phyloP scores from a whole-genome alignment of 345 rosid species.

The Aethionema arabicum region DNA sequence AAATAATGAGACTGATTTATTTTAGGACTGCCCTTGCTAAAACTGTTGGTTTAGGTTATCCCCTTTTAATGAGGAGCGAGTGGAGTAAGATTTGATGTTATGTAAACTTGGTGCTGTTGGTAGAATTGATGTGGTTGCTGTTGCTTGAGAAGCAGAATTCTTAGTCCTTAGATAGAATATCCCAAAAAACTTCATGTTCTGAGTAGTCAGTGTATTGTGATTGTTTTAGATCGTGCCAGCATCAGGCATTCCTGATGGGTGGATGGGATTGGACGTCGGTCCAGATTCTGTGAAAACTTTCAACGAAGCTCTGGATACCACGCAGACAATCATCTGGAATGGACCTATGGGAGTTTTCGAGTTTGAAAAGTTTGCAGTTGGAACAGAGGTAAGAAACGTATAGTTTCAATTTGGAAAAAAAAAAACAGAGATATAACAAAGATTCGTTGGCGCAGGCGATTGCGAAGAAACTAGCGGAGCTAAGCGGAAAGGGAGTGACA shows the following conservation, averaged over 20 bases:
- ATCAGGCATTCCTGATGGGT: slow-evolving; percentile 74
- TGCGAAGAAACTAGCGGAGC: slow-evolving; percentile 85
- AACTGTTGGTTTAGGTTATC: neutral
- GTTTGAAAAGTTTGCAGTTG: slow-evolving; percentile 82
- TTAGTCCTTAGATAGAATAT: no score
- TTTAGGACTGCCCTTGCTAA: neutral
- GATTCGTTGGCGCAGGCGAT: slow-evolving; percentile 50
- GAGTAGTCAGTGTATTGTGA: slow-evolving; percentile 12
- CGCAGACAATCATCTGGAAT: slow-evolving; percentile 88
- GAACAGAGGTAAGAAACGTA: slow-evolving; percentile 66
- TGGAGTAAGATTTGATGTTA: neutral
- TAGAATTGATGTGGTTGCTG: no score
- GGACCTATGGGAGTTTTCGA: slow-evolving; percentile 99
- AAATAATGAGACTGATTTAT: neutral
- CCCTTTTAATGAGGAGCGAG: neutral
- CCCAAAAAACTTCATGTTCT: neutral
- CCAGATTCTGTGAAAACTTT: slow-evolving; percentile 78
- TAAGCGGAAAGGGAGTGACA: slow-evolving; percentile 81
- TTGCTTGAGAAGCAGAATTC: no score
- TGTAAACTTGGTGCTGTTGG: neutral
- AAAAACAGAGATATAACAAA: no score
- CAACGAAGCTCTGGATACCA: slow-evolving; percentile 59
- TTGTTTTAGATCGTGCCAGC: slow-evolving; percentile 66
- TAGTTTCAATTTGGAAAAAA: neutral
- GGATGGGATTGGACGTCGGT: slow-evolving; percentile 98